These are phyloP conservation scores for Nicotiana noctiflora DNA, from an alignment of 257 asterid genomes.

Conservation along the genomic window DNA sequence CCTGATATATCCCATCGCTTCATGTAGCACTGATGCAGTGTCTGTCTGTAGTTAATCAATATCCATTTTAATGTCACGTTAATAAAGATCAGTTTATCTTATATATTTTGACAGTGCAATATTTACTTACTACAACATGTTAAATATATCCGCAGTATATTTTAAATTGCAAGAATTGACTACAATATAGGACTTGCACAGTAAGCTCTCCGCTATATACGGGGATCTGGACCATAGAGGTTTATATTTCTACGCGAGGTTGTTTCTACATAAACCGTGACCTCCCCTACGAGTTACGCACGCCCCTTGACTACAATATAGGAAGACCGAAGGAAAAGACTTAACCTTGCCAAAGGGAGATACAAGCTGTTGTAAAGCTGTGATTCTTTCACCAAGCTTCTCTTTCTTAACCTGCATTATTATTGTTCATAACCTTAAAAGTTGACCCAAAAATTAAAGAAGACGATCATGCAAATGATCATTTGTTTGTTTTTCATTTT, in stretches of 20 bases:
- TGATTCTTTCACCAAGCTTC: constrained; percentile 83
- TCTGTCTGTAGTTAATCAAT: constrained; percentile 51
- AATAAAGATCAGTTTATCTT: neutral
- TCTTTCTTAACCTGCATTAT: constrained; percentile 51
- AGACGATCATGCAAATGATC: neutral
- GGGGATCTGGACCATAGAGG: too few relatives aligned
- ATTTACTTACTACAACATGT: too few relatives aligned
- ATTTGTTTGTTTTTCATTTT: neutral
- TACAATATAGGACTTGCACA: neutral
- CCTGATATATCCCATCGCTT: constrained; percentile 76
- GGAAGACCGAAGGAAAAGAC: neutral
- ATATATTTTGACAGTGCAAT: too few relatives aligned
- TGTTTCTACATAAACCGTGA: too few relatives aligned
- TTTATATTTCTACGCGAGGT: too few relatives aligned
- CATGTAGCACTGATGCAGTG: constrained; percentile 89
- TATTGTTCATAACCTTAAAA: neutral
- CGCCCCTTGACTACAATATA: neutral
- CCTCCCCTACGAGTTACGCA: too few relatives aligned
- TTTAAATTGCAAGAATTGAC: neutral
- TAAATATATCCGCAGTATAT: too few relatives aligned
- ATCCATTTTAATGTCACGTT: neutral
- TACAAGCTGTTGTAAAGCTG: constrained; percentile 87
- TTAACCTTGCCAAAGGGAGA: constrained; percentile 97
- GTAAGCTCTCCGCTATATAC: too few relatives aligned
- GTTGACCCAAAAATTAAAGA: neutral